A percentile compares a stretch with the other conserved stretches of the same genome.
phyloP scores from a whole-genome alignment of 192 early-diverging fungal species.

The Thoreauomyces humboldtii region DNA sequence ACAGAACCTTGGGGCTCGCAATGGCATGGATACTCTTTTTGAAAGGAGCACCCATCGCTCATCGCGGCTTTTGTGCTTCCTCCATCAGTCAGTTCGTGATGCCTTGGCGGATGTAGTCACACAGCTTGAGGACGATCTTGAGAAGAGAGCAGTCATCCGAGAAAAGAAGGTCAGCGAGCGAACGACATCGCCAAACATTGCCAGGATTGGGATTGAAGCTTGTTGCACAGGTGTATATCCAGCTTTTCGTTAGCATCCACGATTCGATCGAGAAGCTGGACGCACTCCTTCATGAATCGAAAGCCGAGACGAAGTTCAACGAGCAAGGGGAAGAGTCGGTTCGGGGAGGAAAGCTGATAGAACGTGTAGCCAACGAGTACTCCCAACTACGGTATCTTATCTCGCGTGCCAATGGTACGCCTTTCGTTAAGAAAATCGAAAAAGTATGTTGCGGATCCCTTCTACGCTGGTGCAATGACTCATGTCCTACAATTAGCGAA shows the following conservation, averaged over 20 bases:
- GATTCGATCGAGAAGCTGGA: conserved; percentile 79
- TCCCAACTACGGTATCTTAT: conserved; percentile 81
- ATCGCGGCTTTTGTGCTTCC: no score
- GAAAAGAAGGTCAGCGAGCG: conserved; percentile 64
- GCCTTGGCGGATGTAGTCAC: conserved; percentile 53
- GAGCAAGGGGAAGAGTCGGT: background rate
- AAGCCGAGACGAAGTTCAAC: no score
- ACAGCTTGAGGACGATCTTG: conserved; percentile 57
- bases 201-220: no score
- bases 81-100: conserved; percentile 50
- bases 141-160: conserved; percentile 58
- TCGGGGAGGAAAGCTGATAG: conserved; percentile 66
- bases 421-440: conserved; percentile 71
- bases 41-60: no score
- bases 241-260: conserved; percentile 71
- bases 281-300: conserved; percentile 56
- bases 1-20: no score
- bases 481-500: conserved; percentile 44
- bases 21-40: no score
- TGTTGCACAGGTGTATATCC: conserved; percentile 57
- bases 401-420: conserved; percentile 46
- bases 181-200: no score
- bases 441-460: conserved; percentile 54
- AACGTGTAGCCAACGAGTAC: conserved; percentile 80
- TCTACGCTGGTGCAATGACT: background rate